A percentile compares a stretch with the other conserved stretches of the same genome.
These are phyloP conservation scores for Apophysomyces elegans DNA, from an alignment of 371 early-diverging fungal species.

Conservation along the genomic window DNA sequence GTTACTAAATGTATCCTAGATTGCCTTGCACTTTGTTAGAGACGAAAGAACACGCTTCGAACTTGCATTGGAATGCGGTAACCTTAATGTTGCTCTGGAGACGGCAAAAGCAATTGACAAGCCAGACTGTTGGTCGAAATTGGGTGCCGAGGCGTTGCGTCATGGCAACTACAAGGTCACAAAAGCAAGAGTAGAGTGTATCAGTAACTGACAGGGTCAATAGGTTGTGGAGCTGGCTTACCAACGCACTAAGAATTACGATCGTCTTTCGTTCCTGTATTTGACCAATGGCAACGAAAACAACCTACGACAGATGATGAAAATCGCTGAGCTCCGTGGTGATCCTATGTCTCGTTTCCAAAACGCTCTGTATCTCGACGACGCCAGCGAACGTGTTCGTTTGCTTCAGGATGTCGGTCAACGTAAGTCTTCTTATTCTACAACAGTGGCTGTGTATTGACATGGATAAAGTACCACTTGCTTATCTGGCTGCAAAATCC, in stretches of 20 bases:
- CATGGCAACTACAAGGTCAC: constrained; percentile 86
- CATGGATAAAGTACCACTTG: constrained; percentile 67
- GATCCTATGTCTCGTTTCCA: constrained; percentile 89
- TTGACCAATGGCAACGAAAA: constrained; percentile 86
- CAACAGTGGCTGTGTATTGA: neutral
- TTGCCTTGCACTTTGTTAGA: constrained; percentile 98
- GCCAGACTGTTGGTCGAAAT: constrained; percentile 86
- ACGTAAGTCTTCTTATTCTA: constrained; percentile 39
- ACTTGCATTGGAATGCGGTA: constrained; percentile 95
- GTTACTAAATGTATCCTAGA: constrained; percentile 33
- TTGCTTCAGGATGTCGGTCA: constrained; percentile 86
- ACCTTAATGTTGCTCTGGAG: constrained; percentile 91
- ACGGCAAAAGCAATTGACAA: constrained; percentile 87
- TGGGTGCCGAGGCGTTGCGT: constrained; percentile 85
- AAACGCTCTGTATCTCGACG: constrained; percentile 86
- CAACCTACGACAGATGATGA: constrained; percentile 89
- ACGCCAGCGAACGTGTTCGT: constrained; percentile 83
- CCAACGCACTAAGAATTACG: constrained; percentile 88
- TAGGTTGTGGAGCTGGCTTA: constrained; percentile 89
- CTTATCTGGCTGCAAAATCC: constrained; percentile 90
- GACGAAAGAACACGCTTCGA: constrained; percentile 96
- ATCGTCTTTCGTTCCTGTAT: constrained; percentile 92
- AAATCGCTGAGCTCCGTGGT: constrained; percentile 84
- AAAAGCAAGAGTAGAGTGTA: neutral
- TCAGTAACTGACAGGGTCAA: neutral